These are phyloP conservation scores for Cenococcum geophilum DNA, from an alignment of 495 filamentous ascomycete genomes.

Conservation along the genomic window DNA sequence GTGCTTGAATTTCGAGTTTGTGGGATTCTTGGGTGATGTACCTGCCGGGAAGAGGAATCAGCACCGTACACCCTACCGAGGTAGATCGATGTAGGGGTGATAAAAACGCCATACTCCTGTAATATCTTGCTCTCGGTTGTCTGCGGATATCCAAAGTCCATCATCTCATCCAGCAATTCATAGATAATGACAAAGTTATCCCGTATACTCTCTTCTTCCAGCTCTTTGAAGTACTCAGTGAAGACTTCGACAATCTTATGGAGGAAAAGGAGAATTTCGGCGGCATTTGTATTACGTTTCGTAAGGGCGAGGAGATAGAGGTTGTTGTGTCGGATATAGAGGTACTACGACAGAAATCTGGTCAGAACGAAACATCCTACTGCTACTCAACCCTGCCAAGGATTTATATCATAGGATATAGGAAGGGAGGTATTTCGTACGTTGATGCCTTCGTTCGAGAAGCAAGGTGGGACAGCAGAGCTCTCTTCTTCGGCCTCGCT, in stretches of 20 bases:
- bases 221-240: slow-evolving; percentile 99
- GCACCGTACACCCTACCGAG: slow-evolving; percentile 9
- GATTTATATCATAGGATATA: too few relatives aligned
- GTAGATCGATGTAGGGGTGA: neutral
- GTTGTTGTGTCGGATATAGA: slow-evolving; percentile 99
- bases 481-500: slow-evolving; percentile 99
- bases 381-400: neutral
- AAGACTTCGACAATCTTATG: slow-evolving; percentile 99
- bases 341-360: slow-evolving; percentile 56
- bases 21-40: slow-evolving; percentile 99
- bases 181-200: slow-evolving; percentile 99
- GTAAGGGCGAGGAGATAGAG: slow-evolving; percentile 97
- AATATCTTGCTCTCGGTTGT: slow-evolving; percentile 99
- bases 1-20: slow-evolving; percentile 94
- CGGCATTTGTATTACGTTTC: slow-evolving; percentile 97
- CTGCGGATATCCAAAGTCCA: slow-evolving; percentile 99
- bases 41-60: slow-evolving; percentile 36
- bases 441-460: slow-evolving; percentile 98
- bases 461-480: slow-evolving; percentile 94
- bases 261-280: slow-evolving; percentile 95
- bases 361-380: neutral
- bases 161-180: slow-evolving; percentile 99
- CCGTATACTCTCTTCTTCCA: slow-evolving; percentile 98
- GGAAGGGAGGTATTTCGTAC: slow-evolving; percentile 41
- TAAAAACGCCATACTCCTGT: slow-evolving; percentile 59